Percentiles rank a stretch among this genome's conserved stretches.
Conservation (phyloP, 2,329 filamentous ascomycete genomes). For the Fusarium citri region DNA sequence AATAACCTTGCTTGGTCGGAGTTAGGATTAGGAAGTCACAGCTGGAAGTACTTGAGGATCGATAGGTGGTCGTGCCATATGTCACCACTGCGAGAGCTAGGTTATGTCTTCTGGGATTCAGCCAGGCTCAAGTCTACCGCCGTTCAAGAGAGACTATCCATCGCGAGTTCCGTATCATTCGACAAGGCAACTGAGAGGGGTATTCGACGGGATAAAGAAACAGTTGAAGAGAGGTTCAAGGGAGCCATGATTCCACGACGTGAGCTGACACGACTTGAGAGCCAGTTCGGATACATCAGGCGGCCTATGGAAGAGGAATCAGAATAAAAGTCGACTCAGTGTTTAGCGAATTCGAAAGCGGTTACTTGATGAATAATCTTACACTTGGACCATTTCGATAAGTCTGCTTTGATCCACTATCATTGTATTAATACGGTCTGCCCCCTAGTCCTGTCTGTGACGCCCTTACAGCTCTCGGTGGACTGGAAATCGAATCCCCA, state of each 20-base stretch:
- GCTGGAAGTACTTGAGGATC: neutral
- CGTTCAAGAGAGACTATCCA: too few relatives aligned
- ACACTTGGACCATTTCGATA: too few relatives aligned
- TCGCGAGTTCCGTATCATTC: too few relatives aligned
- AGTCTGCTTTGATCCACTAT: too few relatives aligned
- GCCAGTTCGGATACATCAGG: neutral
- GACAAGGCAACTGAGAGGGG: too few relatives aligned
- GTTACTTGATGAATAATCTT: too few relatives aligned
- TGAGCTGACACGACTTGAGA: accelerated
- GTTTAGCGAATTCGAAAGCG: too few relatives aligned
- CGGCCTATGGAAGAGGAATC: neutral
- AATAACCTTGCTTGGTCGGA: neutral
- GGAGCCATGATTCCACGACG: neutral
- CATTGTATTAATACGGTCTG: neutral
- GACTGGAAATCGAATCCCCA: neutral
- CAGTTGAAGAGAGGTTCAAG: accelerated
- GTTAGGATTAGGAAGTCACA: too few relatives aligned
- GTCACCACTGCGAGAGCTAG: neutral
- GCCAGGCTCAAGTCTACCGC: too few relatives aligned
- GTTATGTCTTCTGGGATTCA: neutral
- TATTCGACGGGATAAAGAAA: neutral
- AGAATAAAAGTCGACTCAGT: too few relatives aligned
- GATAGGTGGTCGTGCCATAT: accelerated
- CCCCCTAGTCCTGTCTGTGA: neutral
- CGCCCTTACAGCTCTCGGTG: accelerated